Evolutionary conservation across 75 land plant species (phyloP).

Genomic region (Picea glauca): DNA sequence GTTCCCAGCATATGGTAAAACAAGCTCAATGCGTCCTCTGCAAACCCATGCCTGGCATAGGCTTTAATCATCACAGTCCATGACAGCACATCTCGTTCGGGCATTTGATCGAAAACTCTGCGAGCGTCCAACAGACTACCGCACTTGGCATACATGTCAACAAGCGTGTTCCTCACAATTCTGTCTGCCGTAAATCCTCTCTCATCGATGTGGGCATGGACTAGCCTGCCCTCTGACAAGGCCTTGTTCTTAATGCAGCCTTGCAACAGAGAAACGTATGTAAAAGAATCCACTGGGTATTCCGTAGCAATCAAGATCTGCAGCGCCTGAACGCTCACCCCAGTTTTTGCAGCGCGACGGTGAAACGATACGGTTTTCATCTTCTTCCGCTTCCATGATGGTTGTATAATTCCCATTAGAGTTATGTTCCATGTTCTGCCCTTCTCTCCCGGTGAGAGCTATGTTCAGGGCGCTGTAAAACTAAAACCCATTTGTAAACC

Average conservation of each 20-base stretch:
- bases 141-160: slow-evolving; percentile 52
- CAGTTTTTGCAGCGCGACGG: too few species aligned
- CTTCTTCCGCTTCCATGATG: too few species aligned
- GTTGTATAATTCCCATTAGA: too few species aligned
- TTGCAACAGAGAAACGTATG: background rate
- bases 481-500: too few species aligned
- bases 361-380: too few species aligned
- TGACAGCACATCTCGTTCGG: slow-evolving; percentile 42
- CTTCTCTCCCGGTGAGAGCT: too few species aligned
- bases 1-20: slow-evolving; percentile 49
- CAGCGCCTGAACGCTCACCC: background rate
- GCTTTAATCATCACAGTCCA: slow-evolving; percentile 67
- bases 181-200: background rate
- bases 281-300: background rate
- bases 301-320: background rate
- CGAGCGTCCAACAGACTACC: slow-evolving; percentile 22
- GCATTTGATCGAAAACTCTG: slow-evolving; percentile 45
- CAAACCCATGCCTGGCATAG: slow-evolving; percentile 38
- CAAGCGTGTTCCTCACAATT: slow-evolving; percentile 39
- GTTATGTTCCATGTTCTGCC: too few species aligned
- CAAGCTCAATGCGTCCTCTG: slow-evolving; percentile 37
- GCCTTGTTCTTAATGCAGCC: background rate
- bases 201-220: background rate
- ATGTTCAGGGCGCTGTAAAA: too few species aligned
- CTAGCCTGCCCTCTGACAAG: background rate